Percentiles rank a stretch among this genome's conserved stretches.
Evolutionary conservation across 2,329 filamentous ascomycete species (phyloP).

Genomic region (Tolypocladium sp.): DNA sequence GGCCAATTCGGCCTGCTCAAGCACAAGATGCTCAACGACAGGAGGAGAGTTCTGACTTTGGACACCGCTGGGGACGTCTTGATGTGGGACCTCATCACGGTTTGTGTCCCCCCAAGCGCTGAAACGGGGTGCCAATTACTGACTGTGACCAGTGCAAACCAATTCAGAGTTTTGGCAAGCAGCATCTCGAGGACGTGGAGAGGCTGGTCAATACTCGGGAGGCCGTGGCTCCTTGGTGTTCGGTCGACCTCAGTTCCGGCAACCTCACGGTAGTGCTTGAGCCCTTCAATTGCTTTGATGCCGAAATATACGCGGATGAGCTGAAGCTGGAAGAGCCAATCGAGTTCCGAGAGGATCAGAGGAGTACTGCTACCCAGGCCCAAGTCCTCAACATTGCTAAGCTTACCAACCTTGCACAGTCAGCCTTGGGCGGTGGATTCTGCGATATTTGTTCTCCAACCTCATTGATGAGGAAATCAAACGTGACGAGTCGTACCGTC

Average conservation of each 20-base stretch:
- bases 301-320: constrained; percentile 94
- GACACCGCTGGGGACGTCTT: constrained; percentile 94
- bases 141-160: constrained; percentile 58
- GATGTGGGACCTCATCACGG: constrained; percentile 86
- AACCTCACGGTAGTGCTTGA: constrained; percentile 85
- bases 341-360: constrained; percentile 85
- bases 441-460: constrained; percentile 83
- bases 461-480: constrained; percentile 85
- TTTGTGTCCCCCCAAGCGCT: constrained; percentile 19
- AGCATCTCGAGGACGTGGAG: constrained; percentile 86
- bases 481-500: constrained; percentile 67
- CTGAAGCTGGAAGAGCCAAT: constrained; percentile 62
- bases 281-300: constrained; percentile 93
- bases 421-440: constrained; percentile 92
- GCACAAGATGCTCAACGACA: constrained; percentile 83
- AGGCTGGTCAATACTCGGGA: constrained; percentile 79
- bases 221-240: constrained; percentile 92
- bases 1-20: constrained; percentile 94
- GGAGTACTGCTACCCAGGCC: constrained; percentile 50
- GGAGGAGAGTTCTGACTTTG: constrained; percentile 78
- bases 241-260: constrained; percentile 86
- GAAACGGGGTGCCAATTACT: background rate
- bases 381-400: background rate
- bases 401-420: constrained; percentile 42
- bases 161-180: constrained; percentile 86